phyloP scores from a whole-genome alignment of 192 early-diverging fungal genomes.

The Entomortierella lignicola region DNA sequence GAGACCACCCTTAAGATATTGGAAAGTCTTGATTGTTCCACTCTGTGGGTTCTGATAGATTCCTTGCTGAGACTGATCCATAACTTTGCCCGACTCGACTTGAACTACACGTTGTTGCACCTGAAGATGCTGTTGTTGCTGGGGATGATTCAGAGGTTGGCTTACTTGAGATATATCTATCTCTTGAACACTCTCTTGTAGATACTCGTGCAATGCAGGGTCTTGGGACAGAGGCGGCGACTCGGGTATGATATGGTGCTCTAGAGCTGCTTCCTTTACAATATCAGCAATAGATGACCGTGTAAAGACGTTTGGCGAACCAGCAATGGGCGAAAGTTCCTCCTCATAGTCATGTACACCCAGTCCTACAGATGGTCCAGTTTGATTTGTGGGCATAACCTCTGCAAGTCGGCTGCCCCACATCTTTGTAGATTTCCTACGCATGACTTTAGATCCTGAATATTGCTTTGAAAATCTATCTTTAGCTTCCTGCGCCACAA shows the following conservation, averaged over 20 bases:
- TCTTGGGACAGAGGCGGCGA: conserved; percentile 3
- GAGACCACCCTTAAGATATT: conserved; percentile 79
- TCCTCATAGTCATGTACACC: conserved; percentile 44
- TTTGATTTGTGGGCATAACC: conserved; percentile 57
- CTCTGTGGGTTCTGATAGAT: conserved; percentile 52
- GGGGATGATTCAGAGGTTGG: neutral
- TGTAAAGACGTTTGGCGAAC: conserved; percentile 31
- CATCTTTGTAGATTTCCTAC: conserved; percentile 65
- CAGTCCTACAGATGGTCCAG: conserved; percentile 21
- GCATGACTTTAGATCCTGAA: conserved; percentile 46
- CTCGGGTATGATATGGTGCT: conserved; percentile 39
- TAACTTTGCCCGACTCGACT: conserved; percentile 37
- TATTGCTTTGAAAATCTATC: conserved; percentile 53
- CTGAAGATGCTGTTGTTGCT: conserved; percentile 11
- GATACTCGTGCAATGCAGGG: neutral
- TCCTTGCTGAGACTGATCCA: conserved; percentile 43
- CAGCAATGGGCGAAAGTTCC: conserved; percentile 38
- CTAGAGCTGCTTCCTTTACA: conserved; percentile 39
- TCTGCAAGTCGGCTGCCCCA: conserved; percentile 62
- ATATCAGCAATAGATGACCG: conserved; percentile 45
- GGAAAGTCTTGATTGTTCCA: conserved; percentile 60
- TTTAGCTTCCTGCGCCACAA: conserved; percentile 63
- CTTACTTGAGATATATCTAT: neutral
- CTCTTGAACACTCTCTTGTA: conserved; percentile 2
- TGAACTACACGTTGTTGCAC: conserved; percentile 21